Base-by-base conservation (phyloP, 2,329 filamentous ascomycete species). In the Ophiostoma sp. region DNA sequence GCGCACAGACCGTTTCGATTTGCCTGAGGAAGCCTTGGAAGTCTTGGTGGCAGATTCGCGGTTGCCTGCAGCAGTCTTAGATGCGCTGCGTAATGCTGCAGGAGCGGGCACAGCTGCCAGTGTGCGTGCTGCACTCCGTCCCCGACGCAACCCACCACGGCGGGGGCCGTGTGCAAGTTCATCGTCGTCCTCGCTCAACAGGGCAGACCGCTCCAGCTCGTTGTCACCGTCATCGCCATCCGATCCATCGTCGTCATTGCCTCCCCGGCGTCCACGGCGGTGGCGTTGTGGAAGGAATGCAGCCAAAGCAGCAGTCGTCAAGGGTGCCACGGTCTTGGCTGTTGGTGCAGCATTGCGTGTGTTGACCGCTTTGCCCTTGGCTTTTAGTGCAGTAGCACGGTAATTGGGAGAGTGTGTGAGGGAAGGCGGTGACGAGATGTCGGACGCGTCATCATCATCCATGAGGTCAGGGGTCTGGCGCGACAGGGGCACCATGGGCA, bases 321-420 rank as follows among this genome's bases (percentile, higher is more conserved):
- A 74, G 72, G 76, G 70, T 2, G 69, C 68, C n/a, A 69, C 45
- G 1, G 50, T 63, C 25, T 71, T 71, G 8, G 19, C 55, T 50
- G 19, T 8, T 5, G 28, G 12, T 11, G 31, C n/a, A 25, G 69
- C 69, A 8, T 57, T 72, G 61, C 61, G 61, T 22, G n/a, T 57
- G 76, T 25, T 42, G 19, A 39, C 15, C 50, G 52, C 73, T 72
- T 70, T 59, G 75, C 73, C 73, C 61, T 74, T 55, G 36, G 22
- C 69, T 68, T 72, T 64, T 19, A 64, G 31, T 3, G 50, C 52
- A 12, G 64, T 3, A 36, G 55, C 12, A 69, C 77, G 79, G 74
- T 83, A 85, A 77, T 91, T 91, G 42, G 90, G 90, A 0, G 90
- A 92, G 78, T 91, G 89, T 3, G 89, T 92, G 3, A 92, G 82